Conservation (phyloP, 805 yeast species). For the Ogataea zsoltii region DNA sequence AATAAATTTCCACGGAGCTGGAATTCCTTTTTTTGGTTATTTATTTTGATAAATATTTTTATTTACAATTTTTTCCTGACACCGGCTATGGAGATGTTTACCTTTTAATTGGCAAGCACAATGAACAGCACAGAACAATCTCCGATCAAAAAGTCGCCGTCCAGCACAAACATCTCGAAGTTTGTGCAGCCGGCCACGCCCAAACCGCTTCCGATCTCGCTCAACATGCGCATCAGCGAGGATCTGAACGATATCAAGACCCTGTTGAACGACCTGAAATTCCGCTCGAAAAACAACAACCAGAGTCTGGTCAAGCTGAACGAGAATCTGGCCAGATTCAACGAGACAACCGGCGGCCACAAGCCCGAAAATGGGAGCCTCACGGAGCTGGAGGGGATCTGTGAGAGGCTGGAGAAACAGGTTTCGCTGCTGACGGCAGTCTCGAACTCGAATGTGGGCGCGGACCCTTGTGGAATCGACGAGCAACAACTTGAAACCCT, state of each 20-base stretch:
- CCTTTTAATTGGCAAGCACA: no score
- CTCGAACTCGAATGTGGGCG: neutral
- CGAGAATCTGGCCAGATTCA: constrained; percentile 22
- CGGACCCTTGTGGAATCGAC: no score
- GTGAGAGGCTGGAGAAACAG: neutral
- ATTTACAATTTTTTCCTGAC: neutral
- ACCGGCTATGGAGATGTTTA: neutral
- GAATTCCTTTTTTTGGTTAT: no score
- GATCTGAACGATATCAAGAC: constrained; percentile 22
- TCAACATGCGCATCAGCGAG: constrained; percentile 23
- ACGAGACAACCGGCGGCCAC: constrained; percentile 9
- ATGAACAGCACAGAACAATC: constrained; percentile 7
- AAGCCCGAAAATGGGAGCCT: neutral
- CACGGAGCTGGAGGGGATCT: neutral
- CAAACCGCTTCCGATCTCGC: constrained; percentile 24
- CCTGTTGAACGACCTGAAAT: constrained; percentile 20
- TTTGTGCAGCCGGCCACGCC: constrained; percentile 17
- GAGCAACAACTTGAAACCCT: no score
- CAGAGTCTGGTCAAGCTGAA: constrained; percentile 22
- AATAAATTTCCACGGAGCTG: no score
- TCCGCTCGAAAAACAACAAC: constrained; percentile 22
- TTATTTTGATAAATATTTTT: no score
- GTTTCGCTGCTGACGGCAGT: neutral
- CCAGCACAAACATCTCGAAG: constrained; percentile 21
- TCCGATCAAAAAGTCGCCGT: constrained; percentile 25